Evolutionary conservation across 495 filamentous ascomycete species (phyloP).

Genomic region (Evernia prunastri): DNA sequence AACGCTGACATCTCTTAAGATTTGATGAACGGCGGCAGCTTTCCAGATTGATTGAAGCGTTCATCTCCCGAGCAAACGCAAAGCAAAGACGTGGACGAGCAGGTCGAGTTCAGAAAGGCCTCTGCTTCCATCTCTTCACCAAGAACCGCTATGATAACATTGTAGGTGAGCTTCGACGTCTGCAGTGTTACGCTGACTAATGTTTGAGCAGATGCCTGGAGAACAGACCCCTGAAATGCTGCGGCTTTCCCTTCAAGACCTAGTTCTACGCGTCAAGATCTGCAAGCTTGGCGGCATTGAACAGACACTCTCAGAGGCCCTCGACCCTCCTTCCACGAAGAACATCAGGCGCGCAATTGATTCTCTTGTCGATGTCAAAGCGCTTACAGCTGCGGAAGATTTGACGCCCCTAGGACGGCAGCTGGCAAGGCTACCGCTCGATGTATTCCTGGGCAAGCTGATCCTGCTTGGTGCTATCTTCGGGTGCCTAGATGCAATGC

Average conservation of each 20-base stretch:
- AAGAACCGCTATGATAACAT: slow-evolving; percentile 70
- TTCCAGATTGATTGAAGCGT: slow-evolving; percentile 81
- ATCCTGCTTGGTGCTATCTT: slow-evolving; percentile 78
- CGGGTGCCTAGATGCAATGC: slow-evolving; percentile 78
- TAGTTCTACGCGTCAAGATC: slow-evolving; percentile 93
- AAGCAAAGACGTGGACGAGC: slow-evolving; percentile 91
- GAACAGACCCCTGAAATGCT: slow-evolving; percentile 96
- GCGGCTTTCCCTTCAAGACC: slow-evolving; percentile 84
- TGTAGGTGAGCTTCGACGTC: background rate
- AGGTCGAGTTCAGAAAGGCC: slow-evolving; percentile 87
- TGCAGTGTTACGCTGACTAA: background rate
- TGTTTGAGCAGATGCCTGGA: slow-evolving; percentile 53
- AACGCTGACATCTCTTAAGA: background rate
- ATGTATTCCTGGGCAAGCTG: slow-evolving; percentile 91
- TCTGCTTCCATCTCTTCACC: slow-evolving; percentile 95
- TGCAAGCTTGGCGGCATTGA: slow-evolving; percentile 91
- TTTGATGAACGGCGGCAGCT: slow-evolving; percentile 85
- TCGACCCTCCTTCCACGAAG: slow-evolving; percentile 82
- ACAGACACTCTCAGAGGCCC: slow-evolving; percentile 76
- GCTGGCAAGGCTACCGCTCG: slow-evolving; percentile 79
- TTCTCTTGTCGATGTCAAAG: slow-evolving; percentile 85
- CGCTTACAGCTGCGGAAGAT: slow-evolving; percentile 71
- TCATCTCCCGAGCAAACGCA: slow-evolving; percentile 89
- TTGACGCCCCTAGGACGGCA: slow-evolving; percentile 82
- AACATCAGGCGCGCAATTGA: slow-evolving; percentile 91